Evolutionary conservation across 495 filamentous ascomycete genomes (phyloP).

Genomic region (Sordaria brevicollis): DNA sequence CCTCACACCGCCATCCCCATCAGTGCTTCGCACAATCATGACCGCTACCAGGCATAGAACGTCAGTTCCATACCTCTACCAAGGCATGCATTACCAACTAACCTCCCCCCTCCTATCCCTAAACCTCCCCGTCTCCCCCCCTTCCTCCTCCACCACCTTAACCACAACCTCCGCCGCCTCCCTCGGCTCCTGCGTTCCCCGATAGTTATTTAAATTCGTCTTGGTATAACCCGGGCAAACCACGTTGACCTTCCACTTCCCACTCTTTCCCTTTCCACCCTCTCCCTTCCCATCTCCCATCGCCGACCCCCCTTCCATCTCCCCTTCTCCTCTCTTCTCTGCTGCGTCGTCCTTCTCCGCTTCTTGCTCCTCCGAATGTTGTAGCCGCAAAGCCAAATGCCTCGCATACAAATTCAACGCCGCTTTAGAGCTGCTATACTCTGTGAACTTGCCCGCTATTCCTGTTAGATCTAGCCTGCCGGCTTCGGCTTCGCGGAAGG

Average conservation of each 20-base stretch:
- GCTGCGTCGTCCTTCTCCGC: too few species aligned
- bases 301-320: not conserved
- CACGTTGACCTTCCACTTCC: slow-evolving; percentile 18
- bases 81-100: slow-evolving; percentile 5
- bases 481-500: not conserved
- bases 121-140: slow-evolving; percentile 13
- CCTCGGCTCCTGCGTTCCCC: not conserved
- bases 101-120: slow-evolving; percentile 3
- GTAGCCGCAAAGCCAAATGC: slow-evolving; percentile 2
- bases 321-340: too few species aligned
- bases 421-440: slow-evolving; percentile 30
- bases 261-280: not conserved
- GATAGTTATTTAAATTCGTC: slow-evolving; percentile 11
- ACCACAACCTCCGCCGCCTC: slow-evolving; percentile 10
- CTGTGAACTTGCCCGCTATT: not conserved
- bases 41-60: too few species aligned
- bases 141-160: slow-evolving; percentile 10
- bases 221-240: slow-evolving; percentile 12
- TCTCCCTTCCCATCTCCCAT: not conserved
- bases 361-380: not conserved
- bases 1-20: too few species aligned
- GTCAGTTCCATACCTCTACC: too few species aligned
- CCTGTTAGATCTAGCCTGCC: too few species aligned
- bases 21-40: too few species aligned
- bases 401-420: slow-evolving; percentile 31